phyloP scores from a whole-genome alignment of 192 early-diverging fungal genomes.

The Coemansia sp. region DNA sequence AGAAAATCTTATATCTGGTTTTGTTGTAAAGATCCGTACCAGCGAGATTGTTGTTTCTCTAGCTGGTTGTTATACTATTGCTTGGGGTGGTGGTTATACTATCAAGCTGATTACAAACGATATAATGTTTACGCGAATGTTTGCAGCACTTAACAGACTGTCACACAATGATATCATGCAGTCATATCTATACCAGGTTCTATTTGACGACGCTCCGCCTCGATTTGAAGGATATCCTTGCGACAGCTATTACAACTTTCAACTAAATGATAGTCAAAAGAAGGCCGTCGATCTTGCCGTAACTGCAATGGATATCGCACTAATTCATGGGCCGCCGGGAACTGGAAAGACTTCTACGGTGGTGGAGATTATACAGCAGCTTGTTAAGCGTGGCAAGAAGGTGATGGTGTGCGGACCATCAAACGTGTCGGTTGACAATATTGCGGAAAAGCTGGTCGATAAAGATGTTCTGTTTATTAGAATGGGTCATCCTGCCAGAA shows the following conservation, averaged over 20 bases:
- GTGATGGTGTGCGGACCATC: constrained; percentile 81
- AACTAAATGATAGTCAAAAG: constrained; percentile 63
- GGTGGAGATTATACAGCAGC: constrained; percentile 76
- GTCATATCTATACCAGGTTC: constrained; percentile 22
- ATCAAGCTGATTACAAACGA: no score
- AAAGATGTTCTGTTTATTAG: constrained; percentile 62
- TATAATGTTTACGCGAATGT: no score
- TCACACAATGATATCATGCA: neutral
- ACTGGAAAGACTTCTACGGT: constrained; percentile 80
- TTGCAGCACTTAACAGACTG: no score
- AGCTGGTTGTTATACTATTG: no score
- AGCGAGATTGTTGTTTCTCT: no score
- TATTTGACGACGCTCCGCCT: constrained; percentile 42
- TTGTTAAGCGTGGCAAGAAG: constrained; percentile 55
- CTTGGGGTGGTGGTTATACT: no score
- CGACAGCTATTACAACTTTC: constrained; percentile 53
- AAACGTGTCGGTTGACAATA: constrained; percentile 80
- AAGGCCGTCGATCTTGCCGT: constrained; percentile 63
- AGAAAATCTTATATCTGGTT: no score
- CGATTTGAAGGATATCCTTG: constrained; percentile 21
- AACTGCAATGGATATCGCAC: constrained; percentile 57
- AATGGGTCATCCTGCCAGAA: constrained; percentile 73
- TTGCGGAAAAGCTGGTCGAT: constrained; percentile 66
- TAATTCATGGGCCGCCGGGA: constrained; percentile 78
- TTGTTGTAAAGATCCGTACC: no score